A percentile compares a stretch with the other conserved stretches of the same genome.
phyloP scores from a whole-genome alignment of 2,329 filamentous ascomycete species.

The Paecilomyces sp. region DNA sequence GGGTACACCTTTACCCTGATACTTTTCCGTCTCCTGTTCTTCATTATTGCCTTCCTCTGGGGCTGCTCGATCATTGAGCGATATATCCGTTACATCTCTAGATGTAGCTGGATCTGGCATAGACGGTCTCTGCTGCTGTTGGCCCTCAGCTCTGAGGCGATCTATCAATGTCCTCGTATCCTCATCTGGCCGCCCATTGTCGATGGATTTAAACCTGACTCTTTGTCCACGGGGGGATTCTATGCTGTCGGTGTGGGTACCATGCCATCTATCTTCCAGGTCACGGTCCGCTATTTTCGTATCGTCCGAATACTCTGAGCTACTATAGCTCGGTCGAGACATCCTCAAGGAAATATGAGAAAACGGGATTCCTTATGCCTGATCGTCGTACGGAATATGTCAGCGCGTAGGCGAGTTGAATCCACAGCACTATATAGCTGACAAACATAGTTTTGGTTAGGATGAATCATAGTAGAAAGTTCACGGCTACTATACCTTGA shows the following conservation, averaged over 20 bases:
- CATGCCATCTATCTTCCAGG: background rate
- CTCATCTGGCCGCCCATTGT: background rate
- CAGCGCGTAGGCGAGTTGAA: background rate
- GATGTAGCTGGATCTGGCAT: background rate
- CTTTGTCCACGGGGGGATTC: background rate
- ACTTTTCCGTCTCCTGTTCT: background rate
- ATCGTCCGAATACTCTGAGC: background rate
- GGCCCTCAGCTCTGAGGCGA: background rate
- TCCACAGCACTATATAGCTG: too few relatives aligned
- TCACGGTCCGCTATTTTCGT: background rate
- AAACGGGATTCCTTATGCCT: background rate
- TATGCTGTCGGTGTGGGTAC: background rate
- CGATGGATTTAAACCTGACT: background rate
- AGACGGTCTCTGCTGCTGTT: background rate
- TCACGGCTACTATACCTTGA: too few relatives aligned
- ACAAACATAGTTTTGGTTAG: too few relatives aligned
- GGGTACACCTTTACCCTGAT: background rate
- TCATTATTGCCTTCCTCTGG: background rate
- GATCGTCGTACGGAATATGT: background rate
- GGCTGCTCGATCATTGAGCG: background rate
- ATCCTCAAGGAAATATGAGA: background rate
- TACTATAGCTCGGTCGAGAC: background rate
- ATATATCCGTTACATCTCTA: background rate
- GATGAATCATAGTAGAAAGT: too few relatives aligned
- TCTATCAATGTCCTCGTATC: background rate